phyloP scores from a whole-genome alignment of 2,329 filamentous ascomycete genomes.

The Colletotrichum tanaceti region DNA sequence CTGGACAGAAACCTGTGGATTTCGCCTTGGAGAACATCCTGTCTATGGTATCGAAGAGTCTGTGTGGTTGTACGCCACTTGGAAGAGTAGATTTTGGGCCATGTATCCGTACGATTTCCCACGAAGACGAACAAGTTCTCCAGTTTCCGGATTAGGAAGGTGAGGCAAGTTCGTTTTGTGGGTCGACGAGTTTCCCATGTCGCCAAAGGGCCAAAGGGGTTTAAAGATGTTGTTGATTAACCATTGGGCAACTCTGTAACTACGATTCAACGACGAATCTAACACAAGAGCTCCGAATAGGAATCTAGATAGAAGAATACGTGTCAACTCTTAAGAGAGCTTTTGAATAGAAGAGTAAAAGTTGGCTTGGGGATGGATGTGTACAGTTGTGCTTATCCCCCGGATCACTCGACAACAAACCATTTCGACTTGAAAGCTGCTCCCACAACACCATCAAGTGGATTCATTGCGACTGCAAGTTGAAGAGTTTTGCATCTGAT shows the following conservation, averaged over 20 bases:
- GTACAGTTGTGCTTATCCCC: too few relatives aligned
- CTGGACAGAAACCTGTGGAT: too few relatives aligned
- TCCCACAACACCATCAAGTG: too few relatives aligned
- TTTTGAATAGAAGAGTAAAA: too few relatives aligned
- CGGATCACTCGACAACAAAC: too few relatives aligned
- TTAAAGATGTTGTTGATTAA: slow-evolving; percentile 65
- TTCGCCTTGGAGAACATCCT: slow-evolving; percentile 28
- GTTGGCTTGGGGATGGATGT: too few relatives aligned
- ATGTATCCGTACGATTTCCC: slow-evolving; percentile 61
- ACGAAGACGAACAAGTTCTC: slow-evolving; percentile 63
- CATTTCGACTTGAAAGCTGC: too few relatives aligned
- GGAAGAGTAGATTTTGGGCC: slow-evolving; percentile 63
- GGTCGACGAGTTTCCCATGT: slow-evolving; percentile 60
- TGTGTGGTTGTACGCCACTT: slow-evolving; percentile 50
- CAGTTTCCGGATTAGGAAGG: slow-evolving; percentile 62
- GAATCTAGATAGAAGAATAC: too few relatives aligned
- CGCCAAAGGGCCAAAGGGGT: slow-evolving; percentile 66
- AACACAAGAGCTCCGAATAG: too few relatives aligned
- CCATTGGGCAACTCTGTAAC: slow-evolving; percentile 60
- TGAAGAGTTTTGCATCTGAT: too few relatives aligned
- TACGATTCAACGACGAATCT: slow-evolving; percentile 70
- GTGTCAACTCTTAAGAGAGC: too few relatives aligned
- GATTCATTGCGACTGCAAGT: too few relatives aligned
- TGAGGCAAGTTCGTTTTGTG: slow-evolving; percentile 56
- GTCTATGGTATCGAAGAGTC: slow-evolving; percentile 49